Evolutionary conservation across 2,329 filamentous ascomycete species (phyloP), one percentile per base, ranked within the genome.

Genomic region (Leptographium flavum): DNA sequence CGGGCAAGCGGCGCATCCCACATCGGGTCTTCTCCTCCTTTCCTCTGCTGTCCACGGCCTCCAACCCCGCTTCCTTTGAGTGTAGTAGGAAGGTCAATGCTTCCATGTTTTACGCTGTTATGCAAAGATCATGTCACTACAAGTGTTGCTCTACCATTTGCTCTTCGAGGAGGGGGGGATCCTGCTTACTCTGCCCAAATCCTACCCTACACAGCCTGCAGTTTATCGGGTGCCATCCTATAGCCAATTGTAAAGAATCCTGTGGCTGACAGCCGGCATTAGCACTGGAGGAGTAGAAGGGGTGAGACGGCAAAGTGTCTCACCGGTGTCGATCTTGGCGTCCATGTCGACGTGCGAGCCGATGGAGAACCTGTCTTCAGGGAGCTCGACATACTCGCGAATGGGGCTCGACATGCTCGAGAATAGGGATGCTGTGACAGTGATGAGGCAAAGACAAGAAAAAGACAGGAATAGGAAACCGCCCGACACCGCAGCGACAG

Each of bases 341-440:
- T 96, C 92, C 58, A 96, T 98, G 63, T 98, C 92, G n/a, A 96
- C 92, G 53, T 90, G 74, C 44, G 87, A 94, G 64, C 96, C 92
- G 51, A 81, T 85, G 13, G 92, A 92, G 55, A 96, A 95, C 75
- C 92, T 79, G 28, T 92, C 83, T 53, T 94, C 87, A 4, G 90
- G 92, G 52, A 96, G 86, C 49, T 93, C 87, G 40, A 96, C 80
- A 49, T 88, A 76, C 66, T 95, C 87, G 56, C 83, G 73, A 55
- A 95, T 95, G 28, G 87, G 85, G 54, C 88, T 88, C n/a, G n/a
- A 96, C 80, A 49, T 88, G 76, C 66, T 95, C 87, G 56, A 83
- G 73, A 55, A 95, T 95, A 27, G 87, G 85, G 54, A 88, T 88
- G 46, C 76, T 80, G 45, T 23, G 33, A n/a, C 27, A 15, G 25